Conservation (phyloP, 2,329 filamentous ascomycete species). For the Botryotinia convoluta region DNA sequence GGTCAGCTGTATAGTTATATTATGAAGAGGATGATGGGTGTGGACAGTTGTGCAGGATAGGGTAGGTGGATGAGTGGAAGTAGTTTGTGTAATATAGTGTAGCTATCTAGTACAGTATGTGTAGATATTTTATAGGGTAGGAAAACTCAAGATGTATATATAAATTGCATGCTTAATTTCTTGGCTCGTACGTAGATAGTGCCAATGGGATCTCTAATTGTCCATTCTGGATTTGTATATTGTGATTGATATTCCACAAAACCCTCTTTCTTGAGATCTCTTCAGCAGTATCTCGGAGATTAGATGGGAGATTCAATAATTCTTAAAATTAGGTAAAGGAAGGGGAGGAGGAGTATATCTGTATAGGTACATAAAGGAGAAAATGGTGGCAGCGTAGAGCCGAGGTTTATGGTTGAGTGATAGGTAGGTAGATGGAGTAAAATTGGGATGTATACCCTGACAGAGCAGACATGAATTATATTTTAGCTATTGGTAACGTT, state of each 20-base stretch:
- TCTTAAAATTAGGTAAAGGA: neutral
- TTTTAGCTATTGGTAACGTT: neutral
- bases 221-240: neutral
- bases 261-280: neutral
- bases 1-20: rapidly evolving
- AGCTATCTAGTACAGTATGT: neutral
- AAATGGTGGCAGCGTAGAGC: neutral
- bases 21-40: rapidly evolving
- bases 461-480: neutral
- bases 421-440: neutral
- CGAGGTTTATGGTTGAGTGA: neutral
- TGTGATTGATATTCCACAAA: neutral
- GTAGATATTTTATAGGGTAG: neutral
- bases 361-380: too few species aligned
- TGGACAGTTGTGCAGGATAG: too few species aligned
- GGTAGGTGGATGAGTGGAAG: too few species aligned
- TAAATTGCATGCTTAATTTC: neutral
- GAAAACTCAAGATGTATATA: neutral
- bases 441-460: neutral
- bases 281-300: neutral
- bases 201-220: neutral
- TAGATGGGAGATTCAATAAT: neutral
- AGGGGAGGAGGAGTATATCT: neutral
- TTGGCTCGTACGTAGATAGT: neutral
- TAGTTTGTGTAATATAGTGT: neutral